Evolutionary conservation across 192 early-diverging fungal genomes (phyloP).

Genomic region (Entophlyctis luteolus): DNA sequence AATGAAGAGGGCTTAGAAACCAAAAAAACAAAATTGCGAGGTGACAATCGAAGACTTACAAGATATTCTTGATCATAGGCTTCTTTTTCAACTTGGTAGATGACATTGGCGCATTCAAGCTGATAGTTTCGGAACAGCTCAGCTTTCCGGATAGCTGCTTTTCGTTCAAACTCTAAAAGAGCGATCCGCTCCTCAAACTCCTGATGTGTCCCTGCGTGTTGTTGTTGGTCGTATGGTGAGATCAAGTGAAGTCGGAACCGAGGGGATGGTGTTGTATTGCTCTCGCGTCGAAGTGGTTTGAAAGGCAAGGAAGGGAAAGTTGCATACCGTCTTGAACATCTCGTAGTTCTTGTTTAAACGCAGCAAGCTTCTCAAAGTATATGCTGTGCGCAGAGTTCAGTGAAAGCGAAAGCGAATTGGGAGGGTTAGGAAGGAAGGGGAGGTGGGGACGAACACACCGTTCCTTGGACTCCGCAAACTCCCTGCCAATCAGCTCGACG

Average conservation of each 20-base stretch:
- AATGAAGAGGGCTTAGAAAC: background rate
- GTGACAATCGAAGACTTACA: slow-evolving; percentile 5
- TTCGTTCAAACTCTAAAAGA: slow-evolving; percentile 55
- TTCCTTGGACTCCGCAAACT: slow-evolving; percentile 60
- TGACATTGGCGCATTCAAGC: slow-evolving; percentile 62
- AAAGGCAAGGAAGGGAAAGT: background rate
- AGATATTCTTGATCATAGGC: slow-evolving; percentile 27
- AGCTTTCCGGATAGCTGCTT: slow-evolving; percentile 50
- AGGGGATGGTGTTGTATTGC: background rate
- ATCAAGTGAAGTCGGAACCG: background rate
- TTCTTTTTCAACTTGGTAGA: slow-evolving; percentile 58
- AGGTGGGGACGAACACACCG: slow-evolving; percentile 41
- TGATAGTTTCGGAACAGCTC: slow-evolving; percentile 68
- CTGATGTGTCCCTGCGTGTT: slow-evolving; percentile 59
- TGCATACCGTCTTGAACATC: slow-evolving; percentile 26
- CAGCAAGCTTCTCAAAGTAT: slow-evolving; percentile 31
- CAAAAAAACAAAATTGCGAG: background rate
- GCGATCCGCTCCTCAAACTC: slow-evolving; percentile 63
- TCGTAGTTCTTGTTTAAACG: slow-evolving; percentile 28
- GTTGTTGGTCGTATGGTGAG: background rate
- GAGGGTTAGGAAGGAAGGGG: background rate
- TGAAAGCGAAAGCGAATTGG: too few species aligned
- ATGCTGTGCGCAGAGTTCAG: slow-evolving; percentile 13
- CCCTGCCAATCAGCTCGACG: slow-evolving; percentile 53
- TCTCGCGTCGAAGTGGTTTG: background rate